phyloP scores from a whole-genome alignment of 176 grass and related monocot genomes.

The Saccharum spontaneum region DNA sequence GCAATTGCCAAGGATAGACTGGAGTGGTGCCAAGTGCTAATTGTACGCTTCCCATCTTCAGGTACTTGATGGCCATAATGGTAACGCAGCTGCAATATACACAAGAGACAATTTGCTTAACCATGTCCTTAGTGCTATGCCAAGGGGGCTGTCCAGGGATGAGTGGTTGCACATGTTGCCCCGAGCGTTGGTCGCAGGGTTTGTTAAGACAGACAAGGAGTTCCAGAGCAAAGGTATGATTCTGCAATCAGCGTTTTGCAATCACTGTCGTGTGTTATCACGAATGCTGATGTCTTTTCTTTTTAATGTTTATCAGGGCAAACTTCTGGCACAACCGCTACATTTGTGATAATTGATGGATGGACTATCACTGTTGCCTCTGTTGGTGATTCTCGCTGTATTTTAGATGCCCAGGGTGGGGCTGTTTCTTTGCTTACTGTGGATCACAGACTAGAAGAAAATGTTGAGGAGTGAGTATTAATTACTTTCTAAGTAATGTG shows the following conservation, averaged over 20 bases:
- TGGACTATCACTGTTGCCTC: slow-evolving; percentile 97
- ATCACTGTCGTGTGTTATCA: not conserved
- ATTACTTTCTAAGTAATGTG: not conserved
- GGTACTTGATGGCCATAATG: slow-evolving; percentile 96
- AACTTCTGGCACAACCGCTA: slow-evolving; percentile 95
- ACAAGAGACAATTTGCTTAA: slow-evolving; percentile 91
- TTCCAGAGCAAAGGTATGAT: slow-evolving; percentile 84
- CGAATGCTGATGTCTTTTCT: not conserved
- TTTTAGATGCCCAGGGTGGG: slow-evolving; percentile 83
- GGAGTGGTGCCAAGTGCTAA: not conserved
- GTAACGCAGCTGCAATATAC: slow-evolving; percentile 91
- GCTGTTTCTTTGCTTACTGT: slow-evolving; percentile 84
- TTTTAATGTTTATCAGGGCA: slow-evolving; percentile 49
- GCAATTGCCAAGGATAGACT: not conserved
- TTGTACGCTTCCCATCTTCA: slow-evolving; percentile 25
- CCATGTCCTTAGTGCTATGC: slow-evolving; percentile 78
- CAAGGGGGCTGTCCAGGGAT: slow-evolving; percentile 61
- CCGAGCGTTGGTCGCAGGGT: slow-evolving; percentile 75
- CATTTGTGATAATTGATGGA: slow-evolving; percentile 94
- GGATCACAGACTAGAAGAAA: slow-evolving; percentile 96
- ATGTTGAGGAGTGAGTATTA: slow-evolving; percentile 85
- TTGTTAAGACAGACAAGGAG: slow-evolving; percentile 90
- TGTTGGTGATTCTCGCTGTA: slow-evolving; percentile 91
- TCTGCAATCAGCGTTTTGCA: not conserved
- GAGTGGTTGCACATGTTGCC: slow-evolving; percentile 90